Base-by-base conservation (phyloP, 768 basidiomycete species). In the Lentinula edodes region DNA sequence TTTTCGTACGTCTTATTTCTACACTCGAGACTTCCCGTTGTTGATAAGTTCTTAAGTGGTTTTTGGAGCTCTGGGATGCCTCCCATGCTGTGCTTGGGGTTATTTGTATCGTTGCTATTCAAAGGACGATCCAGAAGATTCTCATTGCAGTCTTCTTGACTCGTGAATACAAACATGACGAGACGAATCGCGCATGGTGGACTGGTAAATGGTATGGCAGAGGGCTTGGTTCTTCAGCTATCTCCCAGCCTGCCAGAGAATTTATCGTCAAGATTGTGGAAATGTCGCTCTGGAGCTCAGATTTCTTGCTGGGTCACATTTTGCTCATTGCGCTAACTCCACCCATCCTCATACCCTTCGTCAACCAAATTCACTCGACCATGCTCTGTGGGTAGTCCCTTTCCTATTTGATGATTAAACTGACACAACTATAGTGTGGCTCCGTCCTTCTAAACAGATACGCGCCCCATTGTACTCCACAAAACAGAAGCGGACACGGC, bases 131-230 rank as follows among this genome's bases (percentile, higher is more conserved):
- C 67, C 91, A 93, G 77, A 98, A 98, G 79, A 86, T 96, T 64
- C 80, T 97, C 59, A 98, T 98, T 64, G 83, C 95, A 5, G 89
- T 94, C 51, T 93, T 95, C 83, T 82, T 98, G 51, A 93, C 94
- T 28, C 89, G 97, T 69, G 97, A 99, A 75, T 96, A 90, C 81
- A 98, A 98, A 78, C 93, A 97, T 71, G 97, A 99, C 70, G 95
- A 98, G 78, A 95, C 93, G 32, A 98, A 98, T 77, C 83, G 92
- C 63, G 95, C 95, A 1, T 98, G 96, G 96, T 99, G 97, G 97
- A 95, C 95, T 16, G 95, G 95, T 64, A 89, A 91, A 78, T 98
- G 97, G 97, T 95, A 95, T 71, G 95, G 95, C 52, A 84, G 94
- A 62, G 92, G 93, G 34, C 80, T 99, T 18, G 96, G 96, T 13